These are phyloP conservation scores for Crataegus laevigata DNA, from an alignment of 306 rosid genomes.

Conservation along the genomic window DNA sequence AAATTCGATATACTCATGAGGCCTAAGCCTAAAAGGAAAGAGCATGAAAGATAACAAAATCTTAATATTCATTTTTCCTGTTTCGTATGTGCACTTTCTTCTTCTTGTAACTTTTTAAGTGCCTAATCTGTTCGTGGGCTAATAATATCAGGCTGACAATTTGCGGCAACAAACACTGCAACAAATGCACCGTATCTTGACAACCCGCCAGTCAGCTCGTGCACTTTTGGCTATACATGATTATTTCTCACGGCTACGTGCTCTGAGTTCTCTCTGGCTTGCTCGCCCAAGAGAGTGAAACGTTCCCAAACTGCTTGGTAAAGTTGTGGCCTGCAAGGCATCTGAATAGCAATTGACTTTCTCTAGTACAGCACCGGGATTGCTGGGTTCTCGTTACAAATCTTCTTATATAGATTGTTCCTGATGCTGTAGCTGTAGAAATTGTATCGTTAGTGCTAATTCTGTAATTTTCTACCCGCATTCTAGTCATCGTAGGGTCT, in stretches of 20 bases:
- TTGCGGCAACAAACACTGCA: constrained; percentile 92
- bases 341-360: constrained; percentile 11
- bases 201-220: constrained; percentile 94
- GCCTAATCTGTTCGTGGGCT: not conserved
- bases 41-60: not conserved
- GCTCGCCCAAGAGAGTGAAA: constrained; percentile 88
- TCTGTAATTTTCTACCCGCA: not conserved
- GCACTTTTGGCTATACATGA: constrained; percentile 90
- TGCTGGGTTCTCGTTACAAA: constrained; percentile 7
- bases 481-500: not conserved
- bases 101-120: not conserved
- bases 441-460: not conserved
- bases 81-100: not conserved
- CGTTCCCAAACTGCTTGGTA: constrained; percentile 2
- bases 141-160: constrained; percentile 70
- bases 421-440: not conserved
- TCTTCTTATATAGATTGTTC: not conserved
- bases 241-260: constrained; percentile 79
- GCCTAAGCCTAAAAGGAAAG: not conserved
- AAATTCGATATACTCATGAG: not conserved
- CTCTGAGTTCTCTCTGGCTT: constrained; percentile 96
- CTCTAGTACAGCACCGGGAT: constrained; percentile 6
- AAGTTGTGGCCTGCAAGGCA: constrained; percentile 7
- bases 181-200: constrained; percentile 92
- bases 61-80: not conserved